Conservation (phyloP, 208 protist species). For the Leishmania major region DNA sequence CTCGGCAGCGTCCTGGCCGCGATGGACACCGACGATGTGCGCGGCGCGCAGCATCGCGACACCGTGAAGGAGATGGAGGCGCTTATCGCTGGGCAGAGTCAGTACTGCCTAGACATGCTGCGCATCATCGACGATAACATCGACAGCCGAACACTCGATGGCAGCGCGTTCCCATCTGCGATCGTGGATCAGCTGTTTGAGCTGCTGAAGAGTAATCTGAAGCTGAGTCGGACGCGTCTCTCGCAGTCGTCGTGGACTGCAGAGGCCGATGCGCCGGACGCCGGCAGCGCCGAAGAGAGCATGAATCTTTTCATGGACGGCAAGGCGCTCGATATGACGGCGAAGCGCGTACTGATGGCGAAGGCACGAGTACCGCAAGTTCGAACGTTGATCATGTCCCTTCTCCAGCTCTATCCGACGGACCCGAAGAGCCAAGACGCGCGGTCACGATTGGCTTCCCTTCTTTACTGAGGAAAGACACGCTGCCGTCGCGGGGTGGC, state of each 20-base stretch:
- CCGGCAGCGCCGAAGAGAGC: not conserved
- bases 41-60: constrained; percentile 5
- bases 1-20: constrained; percentile 22
- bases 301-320: constrained; percentile 21
- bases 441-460: constrained; percentile 66
- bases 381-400: constrained; percentile 60
- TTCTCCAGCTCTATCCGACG: constrained; percentile 64
- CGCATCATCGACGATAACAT: constrained; percentile 51
- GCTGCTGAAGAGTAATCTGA: constrained; percentile 39
- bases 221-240: constrained; percentile 21
- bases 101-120: constrained; percentile 42
- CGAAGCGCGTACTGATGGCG: constrained; percentile 29
- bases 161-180: constrained; percentile 43
- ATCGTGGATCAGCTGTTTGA: constrained; percentile 49
- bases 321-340: constrained; percentile 26
- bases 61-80: constrained; percentile 36
- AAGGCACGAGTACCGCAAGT: constrained; percentile 52
- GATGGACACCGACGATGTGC: constrained; percentile 24
- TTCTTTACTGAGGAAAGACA: constrained; percentile 51
- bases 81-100: constrained; percentile 32
- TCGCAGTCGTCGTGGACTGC: not conserved
- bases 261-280: not conserved
- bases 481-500: not conserved
- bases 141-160: constrained; percentile 42
- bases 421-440: constrained; percentile 71